phyloP scores from a whole-genome alignment of 2,329 filamentous ascomycete species.

The Fusarium heterosporum region DNA sequence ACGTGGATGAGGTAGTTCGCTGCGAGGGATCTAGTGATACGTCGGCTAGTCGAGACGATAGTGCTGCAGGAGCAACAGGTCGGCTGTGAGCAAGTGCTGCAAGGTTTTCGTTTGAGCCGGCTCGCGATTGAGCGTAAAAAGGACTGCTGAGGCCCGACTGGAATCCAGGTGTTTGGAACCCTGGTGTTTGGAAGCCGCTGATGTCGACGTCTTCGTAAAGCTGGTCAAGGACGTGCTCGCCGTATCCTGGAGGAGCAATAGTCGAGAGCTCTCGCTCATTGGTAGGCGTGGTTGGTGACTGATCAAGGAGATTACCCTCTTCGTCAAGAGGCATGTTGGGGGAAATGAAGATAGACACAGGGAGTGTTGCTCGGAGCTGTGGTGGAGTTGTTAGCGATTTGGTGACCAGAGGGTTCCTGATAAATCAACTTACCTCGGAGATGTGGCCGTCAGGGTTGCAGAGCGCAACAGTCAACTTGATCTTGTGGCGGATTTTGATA shows the following conservation, averaged over 20 bases:
- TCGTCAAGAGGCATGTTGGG: constrained; percentile 91
- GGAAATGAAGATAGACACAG: constrained; percentile 94
- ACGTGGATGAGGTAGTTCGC: constrained; percentile 60
- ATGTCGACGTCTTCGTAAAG: constrained; percentile 89
- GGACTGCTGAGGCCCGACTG: constrained; percentile 85
- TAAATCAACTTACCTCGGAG: constrained; percentile 74
- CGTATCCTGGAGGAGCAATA: constrained; percentile 91
- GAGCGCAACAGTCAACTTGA: constrained; percentile 90
- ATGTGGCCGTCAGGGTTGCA: constrained; percentile 95
- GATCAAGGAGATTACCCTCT: constrained; percentile 79
- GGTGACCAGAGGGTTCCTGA: neutral
- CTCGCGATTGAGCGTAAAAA: constrained; percentile 76
- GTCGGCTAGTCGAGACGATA: constrained; percentile 76
- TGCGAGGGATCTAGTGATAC: constrained; percentile 66
- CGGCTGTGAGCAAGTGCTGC: constrained; percentile 55
- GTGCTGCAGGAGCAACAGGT: constrained; percentile 61
- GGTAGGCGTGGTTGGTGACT: constrained; percentile 60
- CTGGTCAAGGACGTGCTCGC: constrained; percentile 88
- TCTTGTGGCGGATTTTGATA: constrained; percentile 92
- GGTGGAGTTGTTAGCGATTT: constrained; percentile 17
- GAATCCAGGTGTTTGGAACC: constrained; percentile 78
- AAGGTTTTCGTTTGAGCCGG: constrained; percentile 85
- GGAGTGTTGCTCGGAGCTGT: constrained; percentile 86
- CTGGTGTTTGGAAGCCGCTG: constrained; percentile 83
- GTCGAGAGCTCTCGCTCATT: constrained; percentile 66